A percentile compares a stretch with the other conserved stretches of the same genome.
phyloP scores from a whole-genome alignment of 257 asterid species.

The Gentiana macrophylla region DNA sequence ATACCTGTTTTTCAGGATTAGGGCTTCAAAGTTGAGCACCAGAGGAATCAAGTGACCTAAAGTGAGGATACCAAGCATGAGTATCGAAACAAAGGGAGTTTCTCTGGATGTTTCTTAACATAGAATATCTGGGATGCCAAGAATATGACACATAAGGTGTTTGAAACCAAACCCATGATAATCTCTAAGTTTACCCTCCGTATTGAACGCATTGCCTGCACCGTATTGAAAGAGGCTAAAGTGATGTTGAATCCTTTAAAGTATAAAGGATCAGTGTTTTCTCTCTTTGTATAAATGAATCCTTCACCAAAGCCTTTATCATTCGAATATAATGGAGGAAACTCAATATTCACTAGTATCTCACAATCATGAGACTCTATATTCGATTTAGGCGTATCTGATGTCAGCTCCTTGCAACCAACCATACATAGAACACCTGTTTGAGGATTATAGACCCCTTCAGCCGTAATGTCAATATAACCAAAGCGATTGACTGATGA shows the following conservation, averaged over 20 bases:
- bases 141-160: conserved; percentile 40
- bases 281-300: conserved; percentile 39
- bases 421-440: conserved; percentile 60
- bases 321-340: conserved; percentile 20
- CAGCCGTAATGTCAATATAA: conserved; percentile 31
- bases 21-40: conserved; percentile 50
- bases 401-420: conserved; percentile 39
- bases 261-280: conserved; percentile 25
- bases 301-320: conserved; percentile 21
- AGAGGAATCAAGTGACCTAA: conserved; percentile 55
- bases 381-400: neutral
- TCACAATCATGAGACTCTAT: conserved; percentile 39
- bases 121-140: conserved; percentile 40
- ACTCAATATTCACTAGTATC: conserved; percentile 28
- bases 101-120: conserved; percentile 37
- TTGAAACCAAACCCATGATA: conserved; percentile 43
- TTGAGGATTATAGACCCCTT: conserved; percentile 41
- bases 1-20: conserved; percentile 16
- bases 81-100: conserved; percentile 30
- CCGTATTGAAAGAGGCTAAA: conserved; percentile 14
- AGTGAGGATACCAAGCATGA: conserved; percentile 44
- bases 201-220: conserved; percentile 21
- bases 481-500: conserved; percentile 3
- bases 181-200: conserved; percentile 75
- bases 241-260: conserved; percentile 28